phyloP scores from a whole-genome alignment of 495 filamentous ascomycete genomes.

The Bombardia bombarda region DNA sequence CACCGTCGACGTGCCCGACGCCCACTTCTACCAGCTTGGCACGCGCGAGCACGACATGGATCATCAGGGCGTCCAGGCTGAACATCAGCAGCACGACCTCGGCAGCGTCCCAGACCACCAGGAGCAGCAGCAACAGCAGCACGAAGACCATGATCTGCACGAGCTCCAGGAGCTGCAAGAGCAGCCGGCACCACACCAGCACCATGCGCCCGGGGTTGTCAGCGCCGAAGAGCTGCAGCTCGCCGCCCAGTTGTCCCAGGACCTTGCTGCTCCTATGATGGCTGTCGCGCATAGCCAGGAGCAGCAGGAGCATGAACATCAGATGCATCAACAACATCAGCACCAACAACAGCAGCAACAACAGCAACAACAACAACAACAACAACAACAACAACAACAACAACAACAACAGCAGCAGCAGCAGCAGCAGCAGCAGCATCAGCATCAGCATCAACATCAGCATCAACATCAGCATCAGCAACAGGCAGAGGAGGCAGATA shows the following conservation, averaged over 20 bases:
- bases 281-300: constrained; percentile 12
- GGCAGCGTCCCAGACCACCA: constrained; percentile 13
- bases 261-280: constrained; percentile 29
- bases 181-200: constrained; percentile 20
- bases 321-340: constrained; percentile 9
- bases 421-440: constrained; percentile 1
- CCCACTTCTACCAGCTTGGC: constrained; percentile 20
- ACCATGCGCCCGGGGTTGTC: constrained; percentile 21
- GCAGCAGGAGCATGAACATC: constrained; percentile 1
- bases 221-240: constrained; percentile 43
- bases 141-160: constrained; percentile 15
- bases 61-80: constrained; percentile 8
- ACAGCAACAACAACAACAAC: background rate
- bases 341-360: background rate
- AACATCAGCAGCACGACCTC: constrained; percentile 11
- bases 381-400: background rate
- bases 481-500: background rate
- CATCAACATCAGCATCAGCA: no score
- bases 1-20: constrained; percentile 16
- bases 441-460: background rate
- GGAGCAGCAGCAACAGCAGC: constrained; percentile 14
- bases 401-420: background rate
- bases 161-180: constrained; percentile 23
- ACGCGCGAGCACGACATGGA: constrained; percentile 14
- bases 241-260: constrained; percentile 44